These are phyloP conservation scores for Phanerochaete carnosa DNA, from an alignment of 768 basidiomycete species.

Conservation along the genomic window DNA sequence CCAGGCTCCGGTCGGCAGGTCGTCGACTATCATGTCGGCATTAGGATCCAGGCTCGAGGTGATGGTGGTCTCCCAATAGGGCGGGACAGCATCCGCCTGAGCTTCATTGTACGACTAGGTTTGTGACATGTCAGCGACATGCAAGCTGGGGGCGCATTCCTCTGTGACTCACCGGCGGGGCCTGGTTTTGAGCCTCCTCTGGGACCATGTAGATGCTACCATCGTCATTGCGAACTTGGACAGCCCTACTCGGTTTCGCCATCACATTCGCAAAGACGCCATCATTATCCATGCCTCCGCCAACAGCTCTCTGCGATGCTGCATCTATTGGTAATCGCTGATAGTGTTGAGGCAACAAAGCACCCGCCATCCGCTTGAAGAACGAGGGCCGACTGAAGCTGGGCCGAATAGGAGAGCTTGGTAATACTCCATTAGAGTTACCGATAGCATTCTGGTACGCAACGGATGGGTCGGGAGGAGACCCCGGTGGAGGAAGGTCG, in stretches of 20 bases:
- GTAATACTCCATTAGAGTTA: conserved; percentile 68
- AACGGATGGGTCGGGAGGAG: conserved; percentile 61
- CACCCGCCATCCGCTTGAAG: conserved; percentile 56
- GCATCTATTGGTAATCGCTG: conserved; percentile 42
- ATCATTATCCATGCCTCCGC: conserved; percentile 79
- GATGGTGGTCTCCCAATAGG: conserved; percentile 97
- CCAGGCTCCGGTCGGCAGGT: conserved; percentile 80
- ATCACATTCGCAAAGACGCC: conserved; percentile 95
- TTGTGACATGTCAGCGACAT: neutral
- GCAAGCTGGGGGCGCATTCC: neutral
- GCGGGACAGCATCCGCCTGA: conserved; percentile 84
- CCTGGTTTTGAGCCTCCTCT: conserved; percentile 77
- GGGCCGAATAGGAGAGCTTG: conserved; percentile 43
- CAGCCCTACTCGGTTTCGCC: conserved; percentile 69
- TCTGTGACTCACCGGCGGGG: conserved; percentile 72
- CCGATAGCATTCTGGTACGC: conserved; percentile 68
- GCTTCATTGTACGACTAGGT: conserved; percentile 83
- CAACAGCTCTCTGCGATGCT: conserved; percentile 32
- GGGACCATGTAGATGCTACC: conserved; percentile 65
- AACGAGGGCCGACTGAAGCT: conserved; percentile 42
- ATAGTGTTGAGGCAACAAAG: conserved; percentile 67
- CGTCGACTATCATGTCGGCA: conserved; percentile 82
- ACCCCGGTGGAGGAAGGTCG: conserved; percentile 70
- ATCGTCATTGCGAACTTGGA: conserved; percentile 45
- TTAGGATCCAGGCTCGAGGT: conserved; percentile 50